Percentiles rank a stretch among this genome's conserved stretches.
Conservation (phyloP, 2,329 filamentous ascomycete genomes). For the Fusarium brachygibbosum region DNA sequence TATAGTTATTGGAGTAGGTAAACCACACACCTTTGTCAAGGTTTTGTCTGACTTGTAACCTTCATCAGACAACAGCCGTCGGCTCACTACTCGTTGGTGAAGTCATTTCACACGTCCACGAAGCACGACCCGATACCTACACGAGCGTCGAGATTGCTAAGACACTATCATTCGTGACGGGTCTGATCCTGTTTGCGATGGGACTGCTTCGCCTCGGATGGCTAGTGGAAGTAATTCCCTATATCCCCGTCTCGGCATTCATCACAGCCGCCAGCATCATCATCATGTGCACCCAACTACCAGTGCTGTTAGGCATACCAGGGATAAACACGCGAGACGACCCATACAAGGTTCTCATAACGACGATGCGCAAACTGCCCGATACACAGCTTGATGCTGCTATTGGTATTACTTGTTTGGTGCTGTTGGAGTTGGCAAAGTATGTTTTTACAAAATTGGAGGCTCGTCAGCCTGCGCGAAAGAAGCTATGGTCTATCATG, state of each 20-base stretch:
- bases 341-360: slow-evolving; percentile 61
- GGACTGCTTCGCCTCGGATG: slow-evolving; percentile 64
- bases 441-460: slow-evolving; percentile 70
- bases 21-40: fast-evolving
- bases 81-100: slow-evolving; percentile 66
- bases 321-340: slow-evolving; percentile 61
- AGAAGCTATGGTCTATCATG: slow-evolving; percentile 78
- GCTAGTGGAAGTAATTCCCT: slow-evolving; percentile 66
- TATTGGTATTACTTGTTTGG: slow-evolving; percentile 76
- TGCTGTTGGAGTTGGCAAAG: slow-evolving; percentile 72
- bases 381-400: slow-evolving; percentile 74
- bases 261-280: slow-evolving; percentile 66
- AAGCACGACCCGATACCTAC: slow-evolving; percentile 53
- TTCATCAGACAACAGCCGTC: slow-evolving; percentile 66
- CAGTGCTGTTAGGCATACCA: slow-evolving; percentile 59
- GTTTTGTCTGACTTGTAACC: not conserved
- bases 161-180: slow-evolving; percentile 61
- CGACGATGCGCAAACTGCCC: slow-evolving; percentile 57
- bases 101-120: slow-evolving; percentile 57
- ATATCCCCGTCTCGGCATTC: slow-evolving; percentile 64
- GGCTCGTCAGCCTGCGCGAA: slow-evolving; percentile 69
- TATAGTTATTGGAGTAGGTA: slow-evolving; percentile 77
- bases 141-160: slow-evolving; percentile 59
- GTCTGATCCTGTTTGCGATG: slow-evolving; percentile 59
- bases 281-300: slow-evolving; percentile 64